phyloP scores from a whole-genome alignment of 2,329 filamentous ascomycete species.

The Grosmannia penicillata region DNA sequence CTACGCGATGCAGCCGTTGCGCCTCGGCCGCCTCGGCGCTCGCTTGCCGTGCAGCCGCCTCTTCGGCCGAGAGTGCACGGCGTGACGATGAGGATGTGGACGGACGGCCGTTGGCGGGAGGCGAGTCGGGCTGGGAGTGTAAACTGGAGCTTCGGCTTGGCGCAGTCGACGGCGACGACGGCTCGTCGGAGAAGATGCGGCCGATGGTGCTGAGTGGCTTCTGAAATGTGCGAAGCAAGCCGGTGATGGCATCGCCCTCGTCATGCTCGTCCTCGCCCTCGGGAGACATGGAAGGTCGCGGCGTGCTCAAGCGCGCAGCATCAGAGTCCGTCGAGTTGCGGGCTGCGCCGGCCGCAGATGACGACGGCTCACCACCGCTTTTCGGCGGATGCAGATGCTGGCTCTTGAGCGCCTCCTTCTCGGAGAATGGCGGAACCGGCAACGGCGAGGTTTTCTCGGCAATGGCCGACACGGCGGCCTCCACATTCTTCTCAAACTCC shows the following conservation, averaged over 20 bases:
- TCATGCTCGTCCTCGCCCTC: conserved; percentile 49
- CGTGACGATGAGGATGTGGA: conserved; percentile 15
- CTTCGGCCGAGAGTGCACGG: conserved; percentile 54
- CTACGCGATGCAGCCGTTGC: conserved; percentile 62
- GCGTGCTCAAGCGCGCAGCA: conserved; percentile 20
- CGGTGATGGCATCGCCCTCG: conserved; percentile 53
- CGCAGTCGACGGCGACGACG: conserved; percentile 20
- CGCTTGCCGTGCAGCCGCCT: conserved; percentile 79
- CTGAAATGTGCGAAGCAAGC: conserved; percentile 80
- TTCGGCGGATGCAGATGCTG: conserved; percentile 17
- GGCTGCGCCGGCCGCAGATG: background rate
- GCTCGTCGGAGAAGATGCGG: conserved; percentile 73
- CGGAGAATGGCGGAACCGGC: conserved; percentile 27
- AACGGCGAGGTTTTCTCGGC: conserved; percentile 55
- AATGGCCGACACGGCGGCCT: conserved; percentile 87
- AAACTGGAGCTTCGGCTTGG: conserved; percentile 22
- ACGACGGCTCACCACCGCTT: conserved; percentile 33
- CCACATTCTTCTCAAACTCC: conserved; percentile 93
- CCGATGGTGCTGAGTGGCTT: conserved; percentile 83
- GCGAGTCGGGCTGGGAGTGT: conserved; percentile 17
- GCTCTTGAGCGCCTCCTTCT: conserved; percentile 21
- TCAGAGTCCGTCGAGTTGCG: conserved; percentile 28
- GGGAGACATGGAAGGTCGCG: conserved; percentile 18
- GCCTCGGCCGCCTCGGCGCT: conserved; percentile 84
- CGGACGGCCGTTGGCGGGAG: conserved; percentile 15